Base-by-base conservation (phyloP, 2,329 filamentous ascomycete genomes). In the Ceratocystis ficicola region DNA sequence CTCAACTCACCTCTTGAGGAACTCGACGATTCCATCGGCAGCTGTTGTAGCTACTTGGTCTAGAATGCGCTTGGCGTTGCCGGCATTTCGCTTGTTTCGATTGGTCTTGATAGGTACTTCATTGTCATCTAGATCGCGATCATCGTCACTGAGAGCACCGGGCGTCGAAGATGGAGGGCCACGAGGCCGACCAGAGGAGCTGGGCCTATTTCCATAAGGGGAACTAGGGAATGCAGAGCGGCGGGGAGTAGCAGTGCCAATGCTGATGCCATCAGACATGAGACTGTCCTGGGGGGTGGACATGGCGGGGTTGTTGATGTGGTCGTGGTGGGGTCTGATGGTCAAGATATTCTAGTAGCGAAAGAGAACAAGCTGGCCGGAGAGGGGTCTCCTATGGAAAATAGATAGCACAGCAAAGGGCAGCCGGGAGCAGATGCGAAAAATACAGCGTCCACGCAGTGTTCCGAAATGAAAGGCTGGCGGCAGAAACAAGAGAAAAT, bases 31-130 rank as follows among this genome's bases (percentile, higher is more conserved):
- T 66, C 87, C 84, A 66, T 86, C 80, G 72, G 90, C 87, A 30
- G 93, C 83, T 65, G 86, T 83, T 69, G 89, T 80, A 68, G 88
- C 89, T 62, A 90, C 87, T 67, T 82, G 82, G 75, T 95, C 90
- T 69, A 90, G 86, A 5, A 93, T 88, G 67, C 83, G 82, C 5
- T 88, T 85, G 41, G 94, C 82, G 66, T 83, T 77, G 59, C 77
- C 74, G 25, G 57, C 57, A 10, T 67, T 67, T 15, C 41, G 62
- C 55, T 65, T 67, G 32, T 65, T 67, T 41, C 65, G 66, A 67
- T 82, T 77, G 67, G 80, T 74, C 67, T 78, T 77, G 60, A 76
- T 75, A 1, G 83, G 83, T 8, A 86, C 77, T 72, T 86, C 83
- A 71, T 87, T 84, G 71, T 87, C 84, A 66, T 81, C 83, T 69